Base-by-base conservation (phyloP, 352 stramenopile genomes). In the Peronospora destructor region DNA sequence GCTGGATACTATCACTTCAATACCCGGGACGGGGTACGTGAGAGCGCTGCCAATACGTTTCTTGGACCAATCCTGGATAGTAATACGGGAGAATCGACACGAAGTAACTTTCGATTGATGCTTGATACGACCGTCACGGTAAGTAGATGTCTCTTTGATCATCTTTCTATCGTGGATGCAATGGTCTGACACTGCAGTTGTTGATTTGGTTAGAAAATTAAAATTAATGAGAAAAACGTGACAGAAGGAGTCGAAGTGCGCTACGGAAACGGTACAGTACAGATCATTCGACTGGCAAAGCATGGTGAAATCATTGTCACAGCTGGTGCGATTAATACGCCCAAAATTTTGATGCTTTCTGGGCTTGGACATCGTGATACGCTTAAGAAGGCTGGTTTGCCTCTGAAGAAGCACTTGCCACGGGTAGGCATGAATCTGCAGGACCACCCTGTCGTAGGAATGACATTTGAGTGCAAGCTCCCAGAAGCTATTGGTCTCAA, bases 1-100 rank as follows among this genome's bases (percentile, higher is more conserved):
- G 80, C 63, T 23, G 87, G 85, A 0, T 89, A 75, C 35, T 96
- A 95, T 55, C 65, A 93, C 49, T 95, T 96, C 14, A 92, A 92
- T 56, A 90, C 88, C 35, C 64, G 72, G 4, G 46, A 91, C 34
- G 87, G 87, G 25, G 59, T 94, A 16, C 78, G 87, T 2, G 76
- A 93, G 44, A 94, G 84, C 40, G 85, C 84, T 6, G 82, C 80
- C 16, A 61, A 84, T 36, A 66, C 74, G 4, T 79, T 94, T 26
- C 58, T 95, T 6, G 76, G 71, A 6, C 74, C 77, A 4, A 66
- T 88, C 12, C 13, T 85, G 14, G 51, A 71, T 33, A 52, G 32
- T 14, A 49, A 67, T 2, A 67, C 34, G n/a, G 55, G 33, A 0
- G 7, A 52, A 29, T 75, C 69, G 2, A 66, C 54, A 10, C 61